phyloP scores from a whole-genome alignment of 2,329 filamentous ascomycete genomes.

The Colletotrichum kahawae region DNA sequence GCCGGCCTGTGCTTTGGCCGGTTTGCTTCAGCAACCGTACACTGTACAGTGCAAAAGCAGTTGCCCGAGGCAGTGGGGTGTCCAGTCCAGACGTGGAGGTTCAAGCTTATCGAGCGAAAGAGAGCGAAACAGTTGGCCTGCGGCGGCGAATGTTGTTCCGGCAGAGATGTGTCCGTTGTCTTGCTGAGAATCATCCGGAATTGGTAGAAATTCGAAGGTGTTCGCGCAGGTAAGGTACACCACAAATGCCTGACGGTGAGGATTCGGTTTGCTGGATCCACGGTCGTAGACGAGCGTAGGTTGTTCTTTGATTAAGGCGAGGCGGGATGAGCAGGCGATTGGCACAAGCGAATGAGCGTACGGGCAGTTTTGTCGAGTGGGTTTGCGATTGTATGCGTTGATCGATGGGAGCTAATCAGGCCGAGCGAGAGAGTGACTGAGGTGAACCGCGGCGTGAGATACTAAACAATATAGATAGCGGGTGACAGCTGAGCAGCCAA shows the following conservation, averaged over 20 bases:
- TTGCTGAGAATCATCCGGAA: background rate
- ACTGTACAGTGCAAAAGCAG: background rate
- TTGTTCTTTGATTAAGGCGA: background rate
- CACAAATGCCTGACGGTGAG: background rate
- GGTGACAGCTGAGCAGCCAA: background rate
- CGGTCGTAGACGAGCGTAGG: background rate
- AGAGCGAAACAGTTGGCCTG: background rate
- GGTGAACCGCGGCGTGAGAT: background rate
- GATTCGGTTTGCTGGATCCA: background rate
- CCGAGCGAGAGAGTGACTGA: slow-evolving; percentile 4
- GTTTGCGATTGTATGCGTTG: background rate
- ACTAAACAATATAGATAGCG: slow-evolving; percentile 2
- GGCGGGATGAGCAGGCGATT: background rate
- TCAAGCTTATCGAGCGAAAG: background rate
- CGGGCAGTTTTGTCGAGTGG: background rate
- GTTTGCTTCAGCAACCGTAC: background rate
- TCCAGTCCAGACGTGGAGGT: background rate
- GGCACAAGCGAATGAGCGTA: background rate
- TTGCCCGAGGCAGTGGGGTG: background rate
- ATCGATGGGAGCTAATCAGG: background rate
- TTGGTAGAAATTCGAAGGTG: background rate
- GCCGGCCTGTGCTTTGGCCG: slow-evolving; percentile 9
- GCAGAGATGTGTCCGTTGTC: background rate
- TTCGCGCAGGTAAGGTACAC: background rate
- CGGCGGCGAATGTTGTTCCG: background rate